Evolutionary conservation across 805 yeast genomes (phyloP), one percentile per base, ranked within the genome.

Genomic region (Metschnikowia henanensis): DNA sequence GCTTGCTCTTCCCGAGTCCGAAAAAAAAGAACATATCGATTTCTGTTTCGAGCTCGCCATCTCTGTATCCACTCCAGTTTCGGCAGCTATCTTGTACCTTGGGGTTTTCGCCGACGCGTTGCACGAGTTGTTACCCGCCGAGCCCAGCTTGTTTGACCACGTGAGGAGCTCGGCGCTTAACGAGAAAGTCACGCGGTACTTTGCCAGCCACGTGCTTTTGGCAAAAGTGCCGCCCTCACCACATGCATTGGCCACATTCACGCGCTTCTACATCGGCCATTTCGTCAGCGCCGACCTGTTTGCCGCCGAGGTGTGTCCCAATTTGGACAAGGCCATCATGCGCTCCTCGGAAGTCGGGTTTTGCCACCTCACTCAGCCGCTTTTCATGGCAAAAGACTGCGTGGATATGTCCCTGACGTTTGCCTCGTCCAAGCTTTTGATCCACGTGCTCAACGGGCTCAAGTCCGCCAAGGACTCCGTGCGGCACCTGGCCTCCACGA

Each of bases 321-420:
- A 77, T 16, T 55, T 91, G 37, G 91, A 87, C 55, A 88, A 85
- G 58, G 77, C 91, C 1, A 71, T 84, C 38, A 69, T 91, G 50
- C 77, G 96, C 61, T 80, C 95, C 2, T 84, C 96, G 0, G 97
- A 89, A 57, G 62, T 70, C 30, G 77, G 87, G 0, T 77, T 88
- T 44, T 74, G 73, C n/a, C 51, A 56, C 16, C 59, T 83, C n/a
- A 59, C 85, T 2, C 77, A 81, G 3, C 69, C 73, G 9, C 57
- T 89, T 7, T 68, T 84, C 35, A 36, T 50, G 16, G 41, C 56
- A 9, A 33, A 39, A 7, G 32, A 40, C 3, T 30, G 43, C 6
- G 57, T 80, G 17, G 78, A 79, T 43, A 50, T 77, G n/a, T 63
- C 78, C 12, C 57, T 64, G 9, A 53, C 62, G 1, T 56, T 70